Evolutionary conservation across 441 rosid species (phyloP).

Genomic region (Aquilaria agallochum): DNA sequence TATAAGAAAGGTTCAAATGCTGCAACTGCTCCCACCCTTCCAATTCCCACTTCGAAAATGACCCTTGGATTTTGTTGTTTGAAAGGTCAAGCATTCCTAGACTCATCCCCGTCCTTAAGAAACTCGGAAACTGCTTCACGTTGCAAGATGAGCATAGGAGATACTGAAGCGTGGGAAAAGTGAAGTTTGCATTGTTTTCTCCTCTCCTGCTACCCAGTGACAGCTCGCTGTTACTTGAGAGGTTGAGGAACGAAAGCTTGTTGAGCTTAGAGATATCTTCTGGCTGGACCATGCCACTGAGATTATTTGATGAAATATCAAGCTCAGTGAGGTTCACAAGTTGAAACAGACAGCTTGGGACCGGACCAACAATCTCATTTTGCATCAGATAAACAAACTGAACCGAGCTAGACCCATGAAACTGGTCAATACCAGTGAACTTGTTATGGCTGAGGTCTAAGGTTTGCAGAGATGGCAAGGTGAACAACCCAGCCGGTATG

Average conservation of each 20-base stretch:
- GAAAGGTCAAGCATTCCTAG: constrained; percentile 15
- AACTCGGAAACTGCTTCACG: constrained; percentile 10
- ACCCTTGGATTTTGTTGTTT: constrained; percentile 11
- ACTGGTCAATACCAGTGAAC: constrained; percentile 3
- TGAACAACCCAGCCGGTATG: constrained; percentile 10
- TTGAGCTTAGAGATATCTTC: constrained; percentile 3
- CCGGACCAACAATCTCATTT: constrained; percentile 1
- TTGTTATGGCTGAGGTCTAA: constrained; percentile 13
- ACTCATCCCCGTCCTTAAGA: constrained; percentile 1
- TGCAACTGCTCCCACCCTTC: not conserved
- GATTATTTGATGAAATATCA: constrained; percentile 14
- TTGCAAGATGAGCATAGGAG: constrained; percentile 6
- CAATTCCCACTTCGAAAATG: not conserved
- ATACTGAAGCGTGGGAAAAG: not conserved
- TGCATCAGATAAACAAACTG: too few species aligned
- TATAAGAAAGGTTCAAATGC: constrained; percentile 13
- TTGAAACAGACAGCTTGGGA: not conserved
- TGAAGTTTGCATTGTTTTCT: not conserved
- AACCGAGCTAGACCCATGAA: too few species aligned
- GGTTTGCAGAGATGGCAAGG: constrained; percentile 4
- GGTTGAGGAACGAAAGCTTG: not conserved
- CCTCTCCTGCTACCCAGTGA: too few species aligned
- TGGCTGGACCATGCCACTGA: not conserved
- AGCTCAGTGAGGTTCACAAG: not conserved
- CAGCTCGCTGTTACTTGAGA: constrained; percentile 1